Percentiles rank a stretch among this genome's conserved stretches.
Conservation (phyloP, 2,329 filamentous ascomycete species). For the Apiospora kogelbergensis region DNA sequence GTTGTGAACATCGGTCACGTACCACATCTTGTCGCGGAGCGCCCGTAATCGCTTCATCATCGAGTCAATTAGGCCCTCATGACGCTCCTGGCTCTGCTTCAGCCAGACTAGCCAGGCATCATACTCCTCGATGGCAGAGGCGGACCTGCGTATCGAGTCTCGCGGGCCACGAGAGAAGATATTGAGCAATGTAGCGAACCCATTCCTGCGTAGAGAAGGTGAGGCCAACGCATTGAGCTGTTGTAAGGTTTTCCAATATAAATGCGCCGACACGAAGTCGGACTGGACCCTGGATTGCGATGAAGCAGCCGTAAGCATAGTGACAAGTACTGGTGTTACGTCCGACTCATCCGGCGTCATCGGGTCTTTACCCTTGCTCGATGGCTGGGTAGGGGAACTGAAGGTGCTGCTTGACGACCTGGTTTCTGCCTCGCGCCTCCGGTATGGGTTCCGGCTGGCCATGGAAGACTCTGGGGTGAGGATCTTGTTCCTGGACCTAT, state of each 20-base stretch:
- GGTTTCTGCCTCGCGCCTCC: constrained; percentile 34
- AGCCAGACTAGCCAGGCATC: constrained; percentile 82
- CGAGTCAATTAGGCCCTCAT: constrained; percentile 70
- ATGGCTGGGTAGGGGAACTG: constrained; percentile 26
- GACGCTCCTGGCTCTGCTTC: constrained; percentile 77
- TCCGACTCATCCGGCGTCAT: constrained; percentile 41
- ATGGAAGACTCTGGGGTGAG: constrained; percentile 51
- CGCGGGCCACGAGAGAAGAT: constrained; percentile 72
- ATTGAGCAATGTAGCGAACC: constrained; percentile 70
- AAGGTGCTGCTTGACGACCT: constrained; percentile 25
- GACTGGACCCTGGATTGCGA: constrained; percentile 74
- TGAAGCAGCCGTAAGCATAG: constrained; percentile 76
- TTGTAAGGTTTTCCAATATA: constrained; percentile 81
- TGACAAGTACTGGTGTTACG: constrained; percentile 54
- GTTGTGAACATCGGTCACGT: constrained; percentile 88
- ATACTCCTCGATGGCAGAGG: constrained; percentile 73
- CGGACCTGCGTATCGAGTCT: constrained; percentile 67
- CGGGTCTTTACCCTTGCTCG: constrained; percentile 22
- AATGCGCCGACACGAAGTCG: constrained; percentile 80
- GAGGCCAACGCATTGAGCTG: constrained; percentile 66
- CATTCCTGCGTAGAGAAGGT: constrained; percentile 62
- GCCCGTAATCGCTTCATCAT: constrained; percentile 74
- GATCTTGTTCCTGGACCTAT: constrained; percentile 59
- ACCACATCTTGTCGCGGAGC: constrained; percentile 97
- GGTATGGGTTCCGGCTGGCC: constrained; percentile 60